A percentile compares a stretch with the other conserved stretches of the same genome.
Evolutionary conservation across 371 early-diverging fungal species (phyloP).

Genomic region (Mucor lusitanicus): DNA sequence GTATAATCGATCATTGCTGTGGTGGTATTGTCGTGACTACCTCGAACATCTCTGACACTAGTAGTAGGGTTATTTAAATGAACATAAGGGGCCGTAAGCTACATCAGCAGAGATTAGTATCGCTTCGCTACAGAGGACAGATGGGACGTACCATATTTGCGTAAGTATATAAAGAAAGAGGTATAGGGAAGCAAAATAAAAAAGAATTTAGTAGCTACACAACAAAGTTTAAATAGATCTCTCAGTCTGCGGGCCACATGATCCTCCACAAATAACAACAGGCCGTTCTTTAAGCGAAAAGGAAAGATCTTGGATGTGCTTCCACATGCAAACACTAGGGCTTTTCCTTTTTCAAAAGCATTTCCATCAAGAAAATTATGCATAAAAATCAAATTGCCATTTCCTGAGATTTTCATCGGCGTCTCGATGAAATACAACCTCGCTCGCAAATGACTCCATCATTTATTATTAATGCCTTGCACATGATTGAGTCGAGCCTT

Average conservation of each 20-base stretch:
- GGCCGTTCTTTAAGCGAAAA: not conserved
- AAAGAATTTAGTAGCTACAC: not conserved
- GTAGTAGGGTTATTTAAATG: slow-evolving; percentile 8
- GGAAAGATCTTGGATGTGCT: not conserved
- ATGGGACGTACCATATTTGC: slow-evolving; percentile 3
- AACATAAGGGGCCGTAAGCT: slow-evolving; percentile 33
- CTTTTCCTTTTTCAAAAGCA: not conserved
- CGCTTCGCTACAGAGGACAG: not conserved
- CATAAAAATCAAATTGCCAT: not conserved
- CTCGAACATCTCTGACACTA: not conserved
- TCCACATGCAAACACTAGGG: not conserved
- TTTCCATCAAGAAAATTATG: not conserved
- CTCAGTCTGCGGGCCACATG: slow-evolving; percentile 1
- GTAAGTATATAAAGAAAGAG: slow-evolving; percentile 3
- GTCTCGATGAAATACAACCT: not conserved
- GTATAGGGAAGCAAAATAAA: slow-evolving; percentile 1
- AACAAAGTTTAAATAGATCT: slow-evolving; percentile 9
- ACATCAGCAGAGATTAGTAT: not conserved
- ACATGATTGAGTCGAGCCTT: not conserved
- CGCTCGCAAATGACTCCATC: not conserved
- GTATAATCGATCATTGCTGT: slow-evolving; percentile 33
- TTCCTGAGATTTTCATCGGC: not conserved
- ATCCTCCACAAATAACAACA: not conserved
- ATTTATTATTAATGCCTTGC: not conserved
- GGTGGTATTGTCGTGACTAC: slow-evolving; percentile 4